Evolutionary conservation across 805 yeast species (phyloP).

Genomic region (Candida boleticola): DNA sequence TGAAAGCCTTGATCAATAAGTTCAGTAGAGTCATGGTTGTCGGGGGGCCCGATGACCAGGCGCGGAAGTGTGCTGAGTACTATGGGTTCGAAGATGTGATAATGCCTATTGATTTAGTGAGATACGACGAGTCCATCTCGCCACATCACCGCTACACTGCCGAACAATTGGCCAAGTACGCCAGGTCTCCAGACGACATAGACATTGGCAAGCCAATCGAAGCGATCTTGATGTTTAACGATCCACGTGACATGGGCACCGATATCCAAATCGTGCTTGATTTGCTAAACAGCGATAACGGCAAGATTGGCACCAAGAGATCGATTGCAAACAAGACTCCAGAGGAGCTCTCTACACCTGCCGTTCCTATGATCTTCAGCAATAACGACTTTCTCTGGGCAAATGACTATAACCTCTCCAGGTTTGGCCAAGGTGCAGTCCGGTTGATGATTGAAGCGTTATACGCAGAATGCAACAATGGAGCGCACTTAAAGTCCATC

Average conservation of each 20-base stretch:
- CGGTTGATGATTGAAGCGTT: constrained; percentile 60
- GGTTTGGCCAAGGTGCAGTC: constrained; percentile 92
- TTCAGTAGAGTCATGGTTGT: constrained; percentile 70
- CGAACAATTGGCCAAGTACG: constrained; percentile 44
- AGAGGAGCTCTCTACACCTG: constrained; percentile 36
- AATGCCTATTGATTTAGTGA: constrained; percentile 69
- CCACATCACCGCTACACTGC: constrained; percentile 62
- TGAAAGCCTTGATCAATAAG: constrained; percentile 51
- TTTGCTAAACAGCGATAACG: constrained; percentile 59
- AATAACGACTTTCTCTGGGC: constrained; percentile 89
- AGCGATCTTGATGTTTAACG: constrained; percentile 80
- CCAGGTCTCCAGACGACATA: constrained; percentile 25
- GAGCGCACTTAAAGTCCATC: constrained; percentile 44
- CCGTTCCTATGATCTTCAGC: constrained; percentile 73
- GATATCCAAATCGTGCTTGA: constrained; percentile 80
- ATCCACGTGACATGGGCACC: constrained; percentile 84
- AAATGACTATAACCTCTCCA: constrained; percentile 69
- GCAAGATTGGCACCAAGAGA: constrained; percentile 63
- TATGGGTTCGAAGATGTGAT: constrained; percentile 81
- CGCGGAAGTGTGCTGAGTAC: constrained; percentile 67
- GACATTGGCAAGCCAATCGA: constrained; percentile 50
- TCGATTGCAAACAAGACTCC: constrained; percentile 9
- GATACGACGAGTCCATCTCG: constrained; percentile 55
- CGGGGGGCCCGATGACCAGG: constrained; percentile 73
- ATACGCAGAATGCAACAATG: constrained; percentile 49